A percentile compares a stretch with the other conserved stretches of the same genome.
Conservation (phyloP, 495 filamentous ascomycete species). For the Sabuloglossum arenarium region DNA sequence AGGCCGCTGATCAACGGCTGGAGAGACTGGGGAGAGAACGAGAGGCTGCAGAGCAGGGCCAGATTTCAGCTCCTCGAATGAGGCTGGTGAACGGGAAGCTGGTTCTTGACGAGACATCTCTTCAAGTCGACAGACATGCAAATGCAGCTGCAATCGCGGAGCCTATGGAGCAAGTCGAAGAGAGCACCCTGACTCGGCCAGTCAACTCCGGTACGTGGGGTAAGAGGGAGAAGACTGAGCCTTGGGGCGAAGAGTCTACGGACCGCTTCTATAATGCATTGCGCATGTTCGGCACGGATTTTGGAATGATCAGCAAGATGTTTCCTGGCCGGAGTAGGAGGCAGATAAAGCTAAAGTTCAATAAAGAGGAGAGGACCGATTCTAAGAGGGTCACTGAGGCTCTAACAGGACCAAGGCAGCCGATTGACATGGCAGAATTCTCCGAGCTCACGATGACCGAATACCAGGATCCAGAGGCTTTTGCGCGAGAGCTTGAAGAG, state of each 20-base stretch:
- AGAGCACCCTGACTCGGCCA: slow-evolving; percentile 63
- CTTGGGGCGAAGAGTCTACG: slow-evolving; percentile 59
- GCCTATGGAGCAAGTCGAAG: slow-evolving; percentile 47
- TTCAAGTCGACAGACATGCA: slow-evolving; percentile 63
- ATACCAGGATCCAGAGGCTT: slow-evolving; percentile 12
- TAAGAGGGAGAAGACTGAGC: slow-evolving; percentile 44
- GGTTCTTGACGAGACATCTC: slow-evolving; percentile 52
- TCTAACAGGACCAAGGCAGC: slow-evolving; percentile 19
- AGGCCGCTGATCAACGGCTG: slow-evolving; percentile 1
- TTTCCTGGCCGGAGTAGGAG: slow-evolving; percentile 56
- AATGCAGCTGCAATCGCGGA: slow-evolving; percentile 33
- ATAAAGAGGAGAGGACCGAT: slow-evolving; percentile 68
- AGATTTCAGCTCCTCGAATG: slow-evolving; percentile 26
- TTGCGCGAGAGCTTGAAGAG: slow-evolving; percentile 12
- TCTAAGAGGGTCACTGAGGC: slow-evolving; percentile 45
- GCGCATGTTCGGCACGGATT: slow-evolving; percentile 81
- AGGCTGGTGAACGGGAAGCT: slow-evolving; percentile 70
- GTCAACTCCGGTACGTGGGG: slow-evolving; percentile 55
- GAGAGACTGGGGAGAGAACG: background rate
- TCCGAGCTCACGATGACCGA: slow-evolving; percentile 8
- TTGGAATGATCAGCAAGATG: slow-evolving; percentile 65
- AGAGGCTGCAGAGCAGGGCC: slow-evolving; percentile 8
- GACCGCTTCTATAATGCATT: slow-evolving; percentile 73
- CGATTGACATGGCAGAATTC: slow-evolving; percentile 15
- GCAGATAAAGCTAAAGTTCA: slow-evolving; percentile 82